Evolutionary conservation across 441 rosid species (phyloP).

Genomic region (Capsella rubella): DNA sequence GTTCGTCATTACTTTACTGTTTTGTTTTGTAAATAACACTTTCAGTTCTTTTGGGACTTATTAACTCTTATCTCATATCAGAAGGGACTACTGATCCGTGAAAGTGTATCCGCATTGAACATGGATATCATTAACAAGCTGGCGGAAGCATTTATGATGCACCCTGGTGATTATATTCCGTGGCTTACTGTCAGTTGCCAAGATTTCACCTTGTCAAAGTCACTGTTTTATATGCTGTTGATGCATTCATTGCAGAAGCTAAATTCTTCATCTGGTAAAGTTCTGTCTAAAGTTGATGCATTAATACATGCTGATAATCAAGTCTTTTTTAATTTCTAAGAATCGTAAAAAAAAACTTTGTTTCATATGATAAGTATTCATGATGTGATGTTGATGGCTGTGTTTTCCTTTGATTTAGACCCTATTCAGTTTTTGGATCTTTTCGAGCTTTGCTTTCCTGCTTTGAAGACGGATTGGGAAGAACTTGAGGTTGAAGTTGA

Average conservation of each 20-base stretch:
- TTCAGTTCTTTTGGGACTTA: too few species aligned
- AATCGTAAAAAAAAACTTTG: neutral
- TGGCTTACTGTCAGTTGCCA: constrained; percentile 68
- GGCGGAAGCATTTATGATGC: constrained; percentile 59
- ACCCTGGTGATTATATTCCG: constrained; percentile 60
- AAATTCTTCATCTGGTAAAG: constrained; percentile 42
- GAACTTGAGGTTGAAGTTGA: constrained; percentile 52
- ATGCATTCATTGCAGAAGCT: constrained; percentile 61
- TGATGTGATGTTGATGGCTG: constrained; percentile 30
- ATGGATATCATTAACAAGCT: constrained; percentile 68
- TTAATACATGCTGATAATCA: constrained; percentile 33
- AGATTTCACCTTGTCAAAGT: constrained; percentile 65
- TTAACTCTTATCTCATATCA: constrained; percentile 34
- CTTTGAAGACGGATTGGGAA: constrained; percentile 84
- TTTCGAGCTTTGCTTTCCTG: constrained; percentile 76
- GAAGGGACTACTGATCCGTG: constrained; percentile 46
- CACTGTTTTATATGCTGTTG: constrained; percentile 71
- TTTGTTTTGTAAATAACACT: too few species aligned
- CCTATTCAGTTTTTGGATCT: constrained; percentile 53
- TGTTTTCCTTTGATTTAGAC: constrained; percentile 53
- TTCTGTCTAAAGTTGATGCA: constrained; percentile 14
- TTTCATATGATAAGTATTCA: constrained; percentile 25
- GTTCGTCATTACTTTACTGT: constrained; percentile 29
- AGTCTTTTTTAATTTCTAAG: constrained; percentile 13
- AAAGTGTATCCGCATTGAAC: constrained; percentile 56